These are phyloP conservation scores for Pyrenochaeta sp. DNA, from an alignment of 2,329 filamentous ascomycete species.

Conservation along the genomic window DNA sequence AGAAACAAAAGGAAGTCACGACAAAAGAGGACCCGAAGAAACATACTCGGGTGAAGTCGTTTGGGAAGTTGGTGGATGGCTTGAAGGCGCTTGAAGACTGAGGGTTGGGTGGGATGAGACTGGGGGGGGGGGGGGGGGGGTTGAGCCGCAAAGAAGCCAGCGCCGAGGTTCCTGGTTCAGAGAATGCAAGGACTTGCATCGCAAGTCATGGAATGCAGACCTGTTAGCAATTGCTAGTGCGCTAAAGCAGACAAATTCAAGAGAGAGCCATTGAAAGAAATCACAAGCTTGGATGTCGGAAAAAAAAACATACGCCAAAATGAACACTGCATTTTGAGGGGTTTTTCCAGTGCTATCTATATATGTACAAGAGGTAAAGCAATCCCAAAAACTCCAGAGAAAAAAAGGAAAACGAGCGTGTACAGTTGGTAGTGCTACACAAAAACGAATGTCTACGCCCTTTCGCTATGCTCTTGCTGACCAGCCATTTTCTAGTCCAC, in stretches of 20 bases:
- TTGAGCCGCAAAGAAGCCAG: too few relatives aligned
- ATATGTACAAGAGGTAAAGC: conserved; percentile 27
- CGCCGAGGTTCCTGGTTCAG: too few relatives aligned
- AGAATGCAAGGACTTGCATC: too few relatives aligned
- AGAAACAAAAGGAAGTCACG: neutral
- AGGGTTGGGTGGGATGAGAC: conserved; percentile 5
- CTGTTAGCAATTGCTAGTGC: too few relatives aligned
- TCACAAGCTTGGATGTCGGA: too few relatives aligned
- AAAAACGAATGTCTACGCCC: neutral
- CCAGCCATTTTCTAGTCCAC: neutral
- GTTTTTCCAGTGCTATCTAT: neutral
- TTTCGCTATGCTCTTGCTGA: conserved; percentile 13
- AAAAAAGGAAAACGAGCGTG: conserved; percentile 29
- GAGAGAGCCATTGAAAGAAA: too few relatives aligned
- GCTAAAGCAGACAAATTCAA: too few relatives aligned
- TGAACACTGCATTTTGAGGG: neutral
- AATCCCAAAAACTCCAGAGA: conserved; percentile 3
- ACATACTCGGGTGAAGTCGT: conserved; percentile 28
- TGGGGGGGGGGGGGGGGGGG: too few relatives aligned
- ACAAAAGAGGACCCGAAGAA: conserved; percentile 13
- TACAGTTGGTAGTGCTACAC: conserved; percentile 17
- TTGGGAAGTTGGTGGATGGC: conserved; percentile 37
- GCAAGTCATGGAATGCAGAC: too few relatives aligned
- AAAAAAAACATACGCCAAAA: too few relatives aligned
- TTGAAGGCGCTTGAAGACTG: conserved; percentile 36